Percentiles rank a stretch among this genome's conserved stretches.
phyloP scores from a whole-genome alignment of 2,329 filamentous ascomycete species.

The Fusarium clavum region DNA sequence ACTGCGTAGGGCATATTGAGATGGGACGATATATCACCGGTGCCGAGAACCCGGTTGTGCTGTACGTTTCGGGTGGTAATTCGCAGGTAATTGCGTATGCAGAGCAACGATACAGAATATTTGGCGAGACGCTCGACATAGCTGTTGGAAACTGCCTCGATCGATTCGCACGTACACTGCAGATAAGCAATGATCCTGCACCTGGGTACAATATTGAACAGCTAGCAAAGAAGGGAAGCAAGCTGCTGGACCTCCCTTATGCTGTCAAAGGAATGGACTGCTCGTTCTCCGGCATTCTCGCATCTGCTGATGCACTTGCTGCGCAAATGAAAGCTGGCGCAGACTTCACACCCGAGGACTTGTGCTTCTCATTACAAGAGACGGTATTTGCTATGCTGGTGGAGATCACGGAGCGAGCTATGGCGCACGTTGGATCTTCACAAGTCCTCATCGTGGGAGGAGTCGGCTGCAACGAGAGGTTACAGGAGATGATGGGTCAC shows the following conservation, averaged over 20 bases:
- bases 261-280: conserved; percentile 99
- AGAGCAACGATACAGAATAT: conserved; percentile 94
- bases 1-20: conserved; percentile 98
- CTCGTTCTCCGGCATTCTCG: conserved; percentile 92
- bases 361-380: conserved; percentile 96
- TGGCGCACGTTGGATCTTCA: conserved; percentile 93
- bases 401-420: conserved; percentile 97
- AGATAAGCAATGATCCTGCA: conserved; percentile 94
- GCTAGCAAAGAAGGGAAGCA: conserved; percentile 79
- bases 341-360: conserved; percentile 81
- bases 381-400: conserved; percentile 97
- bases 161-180: conserved; percentile 89
- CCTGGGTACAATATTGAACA: conserved; percentile 99
- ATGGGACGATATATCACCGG: conserved; percentile 96
- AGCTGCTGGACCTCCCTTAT: conserved; percentile 89
- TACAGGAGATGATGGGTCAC: conserved; percentile 98
- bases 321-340: conserved; percentile 66
- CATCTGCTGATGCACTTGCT: conserved; percentile 83
- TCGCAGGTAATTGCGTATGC: conserved; percentile 98
- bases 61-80: conserved; percentile 96
- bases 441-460: conserved; percentile 97
- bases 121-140: conserved; percentile 97
- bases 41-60: conserved; percentile 89
- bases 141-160: conserved; percentile 98
- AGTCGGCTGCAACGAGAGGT: conserved; percentile 91